Percentiles rank a stretch among this genome's conserved stretches.
phyloP scores from a whole-genome alignment of 129 eudicot genomes.

The Lactuca saligna region DNA sequence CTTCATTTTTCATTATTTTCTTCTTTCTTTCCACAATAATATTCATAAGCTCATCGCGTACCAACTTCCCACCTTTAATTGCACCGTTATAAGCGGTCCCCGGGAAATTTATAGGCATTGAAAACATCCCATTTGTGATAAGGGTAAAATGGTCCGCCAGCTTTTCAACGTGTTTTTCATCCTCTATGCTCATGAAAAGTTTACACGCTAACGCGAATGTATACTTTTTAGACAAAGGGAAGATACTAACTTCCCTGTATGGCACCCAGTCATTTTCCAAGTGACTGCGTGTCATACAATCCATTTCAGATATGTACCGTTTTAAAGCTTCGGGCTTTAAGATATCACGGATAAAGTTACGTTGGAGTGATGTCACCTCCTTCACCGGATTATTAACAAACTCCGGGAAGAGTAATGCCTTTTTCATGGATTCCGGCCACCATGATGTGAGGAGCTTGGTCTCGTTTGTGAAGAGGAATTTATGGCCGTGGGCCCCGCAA shows the following conservation, averaged over 20 bases:
- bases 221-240: neutral
- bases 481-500: neutral
- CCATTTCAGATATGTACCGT: neutral
- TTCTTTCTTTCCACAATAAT: conserved; percentile 10
- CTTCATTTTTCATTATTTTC: neutral
- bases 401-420: neutral
- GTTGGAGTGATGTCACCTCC: neutral
- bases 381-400: neutral
- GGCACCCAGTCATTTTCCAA: neutral
- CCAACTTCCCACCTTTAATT: conserved; percentile 7
- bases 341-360: neutral
- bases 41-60: neutral
- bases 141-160: neutral
- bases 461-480: neutral
- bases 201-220: neutral
- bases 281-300: neutral
- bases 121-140: neutral
- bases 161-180: neutral
- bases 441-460: neutral
- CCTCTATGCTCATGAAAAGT: neutral
- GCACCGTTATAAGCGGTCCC: conserved; percentile 4
- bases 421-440: neutral
- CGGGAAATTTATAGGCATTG: conserved; percentile 5
- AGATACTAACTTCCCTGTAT: neutral
- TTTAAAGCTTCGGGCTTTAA: neutral